Conservation (phyloP, 2,329 filamentous ascomycete genomes). For the Arthrobotrys sphaeroides region DNA sequence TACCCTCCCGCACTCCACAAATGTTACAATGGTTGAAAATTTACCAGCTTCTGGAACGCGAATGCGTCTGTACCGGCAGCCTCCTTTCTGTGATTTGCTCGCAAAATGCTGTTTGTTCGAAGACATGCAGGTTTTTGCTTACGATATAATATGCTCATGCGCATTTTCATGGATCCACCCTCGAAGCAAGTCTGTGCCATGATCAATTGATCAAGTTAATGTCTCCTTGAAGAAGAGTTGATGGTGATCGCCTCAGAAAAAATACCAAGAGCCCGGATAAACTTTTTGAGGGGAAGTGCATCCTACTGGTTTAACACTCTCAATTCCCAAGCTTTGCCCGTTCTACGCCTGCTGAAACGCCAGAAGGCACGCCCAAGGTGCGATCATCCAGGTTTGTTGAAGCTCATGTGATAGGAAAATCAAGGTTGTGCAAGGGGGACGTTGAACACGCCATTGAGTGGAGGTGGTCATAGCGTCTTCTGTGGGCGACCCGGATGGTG, state of each 20-base stretch:
- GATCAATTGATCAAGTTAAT: slow-evolving; percentile 15
- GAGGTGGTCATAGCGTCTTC: slow-evolving; percentile 48
- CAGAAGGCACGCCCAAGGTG: slow-evolving; percentile 8
- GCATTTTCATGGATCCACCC: slow-evolving; percentile 31
- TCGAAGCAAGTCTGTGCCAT: slow-evolving; percentile 9
- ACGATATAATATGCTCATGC: slow-evolving; percentile 48
- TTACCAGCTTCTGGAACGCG: not conserved
- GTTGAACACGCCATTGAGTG: slow-evolving; percentile 29
- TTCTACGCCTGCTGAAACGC: slow-evolving; percentile 29
- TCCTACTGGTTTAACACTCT: not conserved
- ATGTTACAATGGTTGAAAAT: not conserved
- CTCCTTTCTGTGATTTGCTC: not conserved
- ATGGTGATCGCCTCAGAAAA: slow-evolving; percentile 18
- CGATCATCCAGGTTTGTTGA: slow-evolving; percentile 19
- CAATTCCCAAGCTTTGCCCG: not conserved
- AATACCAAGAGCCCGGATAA: slow-evolving; percentile 36
- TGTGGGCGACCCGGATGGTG: not conserved
- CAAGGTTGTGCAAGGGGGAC: slow-evolving; percentile 41
- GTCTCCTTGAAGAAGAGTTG: slow-evolving; percentile 1
- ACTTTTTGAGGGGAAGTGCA: slow-evolving; percentile 16
- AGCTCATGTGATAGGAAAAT: slow-evolving; percentile 53
- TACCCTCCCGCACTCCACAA: not conserved
- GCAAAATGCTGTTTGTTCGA: not conserved
- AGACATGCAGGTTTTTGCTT: slow-evolving; percentile 28
- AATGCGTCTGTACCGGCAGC: not conserved